Evolutionary conservation across 73 alveolate genomes (phyloP).

Genomic region (Diophrys sp.): DNA sequence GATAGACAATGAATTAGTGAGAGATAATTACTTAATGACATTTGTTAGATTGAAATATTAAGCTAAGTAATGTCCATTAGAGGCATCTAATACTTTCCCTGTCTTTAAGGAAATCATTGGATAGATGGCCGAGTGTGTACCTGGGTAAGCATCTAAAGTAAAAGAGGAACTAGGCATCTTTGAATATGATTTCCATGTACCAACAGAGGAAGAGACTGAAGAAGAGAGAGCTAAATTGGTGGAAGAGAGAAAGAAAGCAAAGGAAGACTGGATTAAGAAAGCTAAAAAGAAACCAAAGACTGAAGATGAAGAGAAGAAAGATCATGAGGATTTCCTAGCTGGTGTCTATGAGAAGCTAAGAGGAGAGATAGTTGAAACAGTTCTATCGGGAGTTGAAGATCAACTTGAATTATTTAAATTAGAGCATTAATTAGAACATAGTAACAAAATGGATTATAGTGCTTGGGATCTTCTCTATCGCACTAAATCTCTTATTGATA

Average conservation of each 20-base stretch:
- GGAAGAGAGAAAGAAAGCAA: constrained; percentile 67
- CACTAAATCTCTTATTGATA: constrained; percentile 42
- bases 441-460: constrained; percentile 19
- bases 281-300: constrained; percentile 80
- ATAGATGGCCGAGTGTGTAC: constrained; percentile 43
- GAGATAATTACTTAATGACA: constrained; percentile 45
- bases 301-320: constrained; percentile 71
- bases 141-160: constrained; percentile 41
- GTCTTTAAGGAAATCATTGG: constrained; percentile 46
- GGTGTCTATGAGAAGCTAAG: constrained; percentile 24
- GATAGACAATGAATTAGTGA: constrained; percentile 54
- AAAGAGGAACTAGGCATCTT: constrained; percentile 69
- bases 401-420: constrained; percentile 25
- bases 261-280: constrained; percentile 80
- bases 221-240: constrained; percentile 53
- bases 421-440: constrained; percentile 32
- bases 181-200: constrained; percentile 66
- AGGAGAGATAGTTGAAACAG: constrained; percentile 10
- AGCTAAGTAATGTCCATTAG: constrained; percentile 61
- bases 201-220: constrained; percentile 59
- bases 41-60: constrained; percentile 42
- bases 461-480: constrained; percentile 54
- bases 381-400: constrained; percentile 34
- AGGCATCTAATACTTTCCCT: constrained; percentile 48
- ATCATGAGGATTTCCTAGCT: constrained; percentile 50